phyloP scores from a whole-genome alignment of 2,329 filamentous ascomycete species.

The Trichophyton equinum region DNA sequence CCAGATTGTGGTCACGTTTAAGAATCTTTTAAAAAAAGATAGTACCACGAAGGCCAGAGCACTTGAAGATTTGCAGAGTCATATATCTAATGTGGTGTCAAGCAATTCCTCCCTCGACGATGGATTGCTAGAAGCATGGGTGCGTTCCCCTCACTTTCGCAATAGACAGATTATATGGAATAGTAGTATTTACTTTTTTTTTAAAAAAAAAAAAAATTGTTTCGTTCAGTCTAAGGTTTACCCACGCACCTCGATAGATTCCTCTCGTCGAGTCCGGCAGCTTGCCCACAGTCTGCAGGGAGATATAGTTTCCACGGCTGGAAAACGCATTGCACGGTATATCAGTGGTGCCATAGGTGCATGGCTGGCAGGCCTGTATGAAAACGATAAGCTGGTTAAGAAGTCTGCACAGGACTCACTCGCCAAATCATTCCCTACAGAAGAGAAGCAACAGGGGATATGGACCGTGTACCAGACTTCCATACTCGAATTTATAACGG shows the following conservation, averaged over 20 bases:
- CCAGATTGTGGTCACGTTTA: slow-evolving; percentile 77
- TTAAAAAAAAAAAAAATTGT: no score
- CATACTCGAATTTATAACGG: slow-evolving; percentile 69
- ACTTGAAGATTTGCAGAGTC: slow-evolving; percentile 65
- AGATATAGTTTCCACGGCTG: slow-evolving; percentile 43
- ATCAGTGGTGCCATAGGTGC: slow-evolving; percentile 66
- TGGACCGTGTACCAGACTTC: slow-evolving; percentile 70
- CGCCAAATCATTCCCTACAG: slow-evolving; percentile 59
- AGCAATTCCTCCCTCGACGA: slow-evolving; percentile 59
- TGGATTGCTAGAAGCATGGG: slow-evolving; percentile 77
- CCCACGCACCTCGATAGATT: slow-evolving; percentile 80
- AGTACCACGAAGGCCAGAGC: slow-evolving; percentile 83
- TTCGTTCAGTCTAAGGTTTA: slow-evolving; percentile 61
- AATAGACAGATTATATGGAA: slow-evolving; percentile 14
- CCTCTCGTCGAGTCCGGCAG: slow-evolving; percentile 74
- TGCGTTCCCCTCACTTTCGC: slow-evolving; percentile 36
- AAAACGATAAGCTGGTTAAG: slow-evolving; percentile 65
- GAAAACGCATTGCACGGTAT: slow-evolving; percentile 72
- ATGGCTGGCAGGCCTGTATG: slow-evolving; percentile 86
- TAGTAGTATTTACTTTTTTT: slow-evolving; percentile 28
- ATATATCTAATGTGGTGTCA: slow-evolving; percentile 44
- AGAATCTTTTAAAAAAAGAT: slow-evolving; percentile 87
- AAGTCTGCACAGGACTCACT: slow-evolving; percentile 68
- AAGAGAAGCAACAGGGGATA: slow-evolving; percentile 64
- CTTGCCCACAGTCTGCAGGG: slow-evolving; percentile 67